Evolutionary conservation across 2,329 filamentous ascomycete species (phyloP).

Genomic region (Fusarium sp.): DNA sequence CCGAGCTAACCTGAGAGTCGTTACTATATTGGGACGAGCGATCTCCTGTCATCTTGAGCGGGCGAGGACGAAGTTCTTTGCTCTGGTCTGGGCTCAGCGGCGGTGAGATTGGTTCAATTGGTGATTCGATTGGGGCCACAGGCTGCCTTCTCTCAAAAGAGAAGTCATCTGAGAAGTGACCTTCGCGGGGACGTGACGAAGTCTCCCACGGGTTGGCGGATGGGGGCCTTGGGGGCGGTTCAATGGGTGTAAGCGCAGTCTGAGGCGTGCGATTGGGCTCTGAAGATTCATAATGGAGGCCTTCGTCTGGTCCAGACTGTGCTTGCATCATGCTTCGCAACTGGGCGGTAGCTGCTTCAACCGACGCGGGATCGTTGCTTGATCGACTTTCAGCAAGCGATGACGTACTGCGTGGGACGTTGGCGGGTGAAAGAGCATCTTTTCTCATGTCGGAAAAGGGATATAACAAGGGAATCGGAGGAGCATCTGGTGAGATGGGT

Average conservation of each 20-base stretch:
- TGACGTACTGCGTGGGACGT: slow-evolving; percentile 19
- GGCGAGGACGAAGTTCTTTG: slow-evolving; percentile 36
- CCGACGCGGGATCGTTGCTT: slow-evolving; percentile 41
- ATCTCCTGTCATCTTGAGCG: slow-evolving; percentile 41
- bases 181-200: slow-evolving; percentile 41
- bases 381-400: slow-evolving; percentile 32
- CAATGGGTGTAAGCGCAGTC: slow-evolving; percentile 38
- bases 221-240: slow-evolving; percentile 55
- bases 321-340: slow-evolving; percentile 50
- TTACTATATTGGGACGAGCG: slow-evolving; percentile 45
- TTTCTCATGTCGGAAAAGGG: slow-evolving; percentile 32
- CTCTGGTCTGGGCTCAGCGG: slow-evolving; percentile 44
- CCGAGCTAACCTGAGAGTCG: slow-evolving; percentile 44
- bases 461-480: slow-evolving; percentile 47
- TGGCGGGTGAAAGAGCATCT: slow-evolving; percentile 11
- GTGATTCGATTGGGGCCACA: slow-evolving; percentile 44
- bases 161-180: slow-evolving; percentile 41
- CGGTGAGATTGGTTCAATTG: slow-evolving; percentile 43
- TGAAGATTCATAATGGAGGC: slow-evolving; percentile 39
- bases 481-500: slow-evolving; percentile 47
- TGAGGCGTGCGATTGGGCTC: slow-evolving; percentile 22
- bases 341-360: slow-evolving; percentile 52
- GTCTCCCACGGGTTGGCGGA: slow-evolving; percentile 62
- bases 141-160: slow-evolving; percentile 48
- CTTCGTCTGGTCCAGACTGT: slow-evolving; percentile 48